phyloP scores from a whole-genome alignment of 805 yeast genomes.

The Blastobotrys parvus region DNA sequence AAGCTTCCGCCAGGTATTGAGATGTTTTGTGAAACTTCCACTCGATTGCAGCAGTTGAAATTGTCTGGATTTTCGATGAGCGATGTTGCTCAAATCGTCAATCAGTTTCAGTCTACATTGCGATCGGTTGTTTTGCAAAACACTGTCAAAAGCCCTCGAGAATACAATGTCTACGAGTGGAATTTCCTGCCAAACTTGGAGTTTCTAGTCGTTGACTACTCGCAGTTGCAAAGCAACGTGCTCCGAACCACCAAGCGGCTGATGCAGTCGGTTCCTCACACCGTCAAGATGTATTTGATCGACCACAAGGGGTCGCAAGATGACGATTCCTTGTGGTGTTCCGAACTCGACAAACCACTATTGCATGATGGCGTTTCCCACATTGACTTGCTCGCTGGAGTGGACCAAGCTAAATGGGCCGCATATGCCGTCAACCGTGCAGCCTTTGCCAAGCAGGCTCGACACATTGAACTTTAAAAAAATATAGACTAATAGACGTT shows the following conservation, averaged over 20 bases:
- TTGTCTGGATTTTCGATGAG: slow-evolving; percentile 1
- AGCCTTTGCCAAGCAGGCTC: background rate
- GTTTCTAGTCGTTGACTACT: background rate
- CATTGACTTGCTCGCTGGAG: background rate
- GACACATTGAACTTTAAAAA: background rate
- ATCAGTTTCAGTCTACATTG: background rate
- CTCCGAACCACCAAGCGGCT: slow-evolving; percentile 1
- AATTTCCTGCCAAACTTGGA: background rate
- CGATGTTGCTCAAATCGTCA: background rate
- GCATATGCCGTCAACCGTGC: background rate
- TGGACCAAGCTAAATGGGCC: background rate
- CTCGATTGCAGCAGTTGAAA: background rate
- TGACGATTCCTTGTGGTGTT: background rate
- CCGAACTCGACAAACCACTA: background rate
- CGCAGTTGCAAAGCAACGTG: background rate
- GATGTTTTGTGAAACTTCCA: background rate
- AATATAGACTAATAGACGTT: background rate
- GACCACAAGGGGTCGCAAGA: slow-evolving; percentile 1
- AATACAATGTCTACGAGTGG: background rate
- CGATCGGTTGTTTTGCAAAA: background rate
- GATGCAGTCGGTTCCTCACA: background rate
- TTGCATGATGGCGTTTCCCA: background rate
- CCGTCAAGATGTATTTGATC: slow-evolving; percentile 1
- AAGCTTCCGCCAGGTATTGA: background rate
- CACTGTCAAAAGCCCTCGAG: background rate